Evolutionary conservation across 192 early-diverging fungal species (phyloP), one percentile per base, ranked within the genome.

Genomic region (Thamnidium elegans): DNA sequence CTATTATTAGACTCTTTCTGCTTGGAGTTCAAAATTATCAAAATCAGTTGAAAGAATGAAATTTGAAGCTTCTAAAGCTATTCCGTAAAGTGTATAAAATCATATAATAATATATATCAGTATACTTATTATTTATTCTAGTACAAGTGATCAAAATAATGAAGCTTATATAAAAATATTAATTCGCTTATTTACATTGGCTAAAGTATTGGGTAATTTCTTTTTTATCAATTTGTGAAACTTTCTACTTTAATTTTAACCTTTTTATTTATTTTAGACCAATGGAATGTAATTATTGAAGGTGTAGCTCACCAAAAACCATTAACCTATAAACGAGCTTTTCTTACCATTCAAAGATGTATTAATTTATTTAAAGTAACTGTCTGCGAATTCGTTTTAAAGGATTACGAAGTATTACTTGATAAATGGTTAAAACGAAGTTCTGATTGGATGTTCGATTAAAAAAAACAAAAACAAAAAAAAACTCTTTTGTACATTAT

Each of bases 41-140:
- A 58, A 58, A 44, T 58, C 56, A 19, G 56, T 58, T 7, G 56
- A 64, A 26, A 17, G 51, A 51, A 64, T 64, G 8, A 64, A 64
- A 15, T 36, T 44, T 39, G 50, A 51, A 23, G 9, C 36, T 26
- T 42, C 62, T 32, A 39, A 54, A 26, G 32, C 36, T 14, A 20
- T 23, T n/a, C 17, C n/a, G 42, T 30, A 34, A 64, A 39, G 5
- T 9, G 6, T 44, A 7, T 10, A 52, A n/a, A 42, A 23, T 21
- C 15, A 23, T 23, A 8, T 2, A 39, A 3, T 30, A 20, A 42
- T 54, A 30, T 17, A 34, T 44, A 23, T 7, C 23, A n/a, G 21
- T 34, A 53, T 20, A 5, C 31, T 19, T 17, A 26, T n/a, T 1
- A 42, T 42, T 50, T 31, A 32, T 10, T 9, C n/a, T 6, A 36